A percentile compares a stretch with the other conserved stretches of the same genome.
phyloP scores from a whole-genome alignment of 2,329 filamentous ascomycete species.

The Fusarium paranaense region DNA sequence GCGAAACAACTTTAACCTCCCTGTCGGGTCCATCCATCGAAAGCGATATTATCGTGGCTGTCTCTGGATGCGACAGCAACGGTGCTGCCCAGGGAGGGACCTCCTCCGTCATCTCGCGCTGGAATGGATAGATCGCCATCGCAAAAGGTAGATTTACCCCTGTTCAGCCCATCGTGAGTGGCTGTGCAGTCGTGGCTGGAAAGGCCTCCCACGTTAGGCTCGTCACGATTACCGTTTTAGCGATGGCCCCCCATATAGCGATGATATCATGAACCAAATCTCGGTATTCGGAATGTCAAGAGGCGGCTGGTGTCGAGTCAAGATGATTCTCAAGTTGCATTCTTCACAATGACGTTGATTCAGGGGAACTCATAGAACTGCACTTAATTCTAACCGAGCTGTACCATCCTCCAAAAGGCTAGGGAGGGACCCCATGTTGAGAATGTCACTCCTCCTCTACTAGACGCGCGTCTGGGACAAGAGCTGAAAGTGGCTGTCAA shows the following conservation, averaged over 20 bases:
- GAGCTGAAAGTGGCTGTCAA: background rate
- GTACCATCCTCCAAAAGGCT: background rate
- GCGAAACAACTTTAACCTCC: conserved; percentile 22
- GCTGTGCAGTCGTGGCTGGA: background rate
- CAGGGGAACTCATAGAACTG: background rate
- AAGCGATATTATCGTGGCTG: background rate
- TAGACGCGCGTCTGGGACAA: background rate
- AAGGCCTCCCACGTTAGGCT: background rate
- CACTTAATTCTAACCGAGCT: background rate
- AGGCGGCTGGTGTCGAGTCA: background rate
- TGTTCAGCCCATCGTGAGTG: background rate
- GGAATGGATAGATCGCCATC: background rate
- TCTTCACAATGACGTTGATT: background rate
- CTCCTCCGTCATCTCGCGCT: background rate
- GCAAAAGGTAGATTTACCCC: background rate
- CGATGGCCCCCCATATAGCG: background rate
- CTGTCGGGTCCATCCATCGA: conserved; percentile 2
- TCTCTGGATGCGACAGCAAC: background rate
- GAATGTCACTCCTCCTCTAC: background rate
- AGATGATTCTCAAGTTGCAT: background rate
- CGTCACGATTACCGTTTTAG: background rate
- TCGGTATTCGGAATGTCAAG: background rate
- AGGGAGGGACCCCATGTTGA: background rate
- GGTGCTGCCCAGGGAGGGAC: background rate
- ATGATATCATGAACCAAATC: background rate